These are phyloP conservation scores for Aspergillus egyptiacus DNA, from an alignment of 495 filamentous ascomycete species.

Conservation along the genomic window DNA sequence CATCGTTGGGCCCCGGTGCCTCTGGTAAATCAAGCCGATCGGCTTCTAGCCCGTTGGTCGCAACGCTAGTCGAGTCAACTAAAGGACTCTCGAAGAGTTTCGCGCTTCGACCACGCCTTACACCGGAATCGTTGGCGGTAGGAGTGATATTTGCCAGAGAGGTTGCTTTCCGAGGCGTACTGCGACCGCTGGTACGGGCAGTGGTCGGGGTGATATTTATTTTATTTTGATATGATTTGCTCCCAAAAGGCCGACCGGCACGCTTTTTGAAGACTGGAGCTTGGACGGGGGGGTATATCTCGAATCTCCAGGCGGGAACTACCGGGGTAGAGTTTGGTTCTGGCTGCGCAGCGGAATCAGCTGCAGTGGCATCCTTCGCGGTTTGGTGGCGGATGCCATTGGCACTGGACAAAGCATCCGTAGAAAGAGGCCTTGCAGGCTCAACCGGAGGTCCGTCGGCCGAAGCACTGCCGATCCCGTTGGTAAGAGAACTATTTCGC, in stretches of 20 bases:
- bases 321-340: constrained; percentile 31
- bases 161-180: constrained; percentile 33
- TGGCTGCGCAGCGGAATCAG: constrained; percentile 5
- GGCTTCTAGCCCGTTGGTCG: constrained; percentile 25
- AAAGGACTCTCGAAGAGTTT: constrained; percentile 28
- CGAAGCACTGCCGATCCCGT: constrained; percentile 16
- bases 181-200: constrained; percentile 31
- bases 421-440: constrained; percentile 38
- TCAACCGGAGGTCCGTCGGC: constrained; percentile 18
- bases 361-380: background rate
- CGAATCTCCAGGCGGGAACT: constrained; percentile 75
- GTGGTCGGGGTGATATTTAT: constrained; percentile 24
- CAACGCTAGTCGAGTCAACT: constrained; percentile 19
- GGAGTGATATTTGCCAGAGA: constrained; percentile 27
- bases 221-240: constrained; percentile 19
- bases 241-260: constrained; percentile 42
- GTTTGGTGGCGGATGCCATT: constrained; percentile 30
- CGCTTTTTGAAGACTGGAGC: constrained; percentile 42
- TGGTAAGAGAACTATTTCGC: constrained; percentile 20
- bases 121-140: constrained; percentile 19
- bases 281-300: constrained; percentile 77
- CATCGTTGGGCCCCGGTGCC: constrained; percentile 4
- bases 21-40: constrained; percentile 14
- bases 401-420: constrained; percentile 22
- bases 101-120: constrained; percentile 38